Conservation (phyloP, 1,139 yeast genomes). For the Yamadazyma oceani region DNA sequence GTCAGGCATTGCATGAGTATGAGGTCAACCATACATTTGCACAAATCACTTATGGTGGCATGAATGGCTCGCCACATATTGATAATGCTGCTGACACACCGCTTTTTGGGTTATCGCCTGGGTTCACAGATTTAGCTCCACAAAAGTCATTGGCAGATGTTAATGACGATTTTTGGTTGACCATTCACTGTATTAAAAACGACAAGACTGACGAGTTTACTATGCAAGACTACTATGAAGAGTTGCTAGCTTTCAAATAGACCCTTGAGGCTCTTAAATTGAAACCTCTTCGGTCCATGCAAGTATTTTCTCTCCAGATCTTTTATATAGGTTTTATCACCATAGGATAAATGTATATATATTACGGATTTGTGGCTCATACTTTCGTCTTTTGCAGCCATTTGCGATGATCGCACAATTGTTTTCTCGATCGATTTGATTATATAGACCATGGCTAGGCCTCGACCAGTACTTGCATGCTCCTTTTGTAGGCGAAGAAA, state of each 20-base stretch:
- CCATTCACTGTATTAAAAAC: background rate
- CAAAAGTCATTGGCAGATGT: background rate
- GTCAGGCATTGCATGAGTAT: constrained; percentile 7
- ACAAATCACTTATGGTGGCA: background rate
- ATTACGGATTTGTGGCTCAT: too few relatives aligned
- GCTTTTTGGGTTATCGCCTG: too few relatives aligned
- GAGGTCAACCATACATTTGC: constrained; percentile 8
- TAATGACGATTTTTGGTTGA: constrained; percentile 5
- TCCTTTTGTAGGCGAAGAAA: background rate
- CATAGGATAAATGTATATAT: too few relatives aligned
- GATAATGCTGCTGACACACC: too few relatives aligned
- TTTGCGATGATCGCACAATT: too few relatives aligned
- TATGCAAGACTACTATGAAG: constrained; percentile 5
- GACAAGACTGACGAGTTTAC: constrained; percentile 2
- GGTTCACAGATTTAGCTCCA: too few relatives aligned
- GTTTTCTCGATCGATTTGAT: background rate
- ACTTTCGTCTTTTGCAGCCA: too few relatives aligned
- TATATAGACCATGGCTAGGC: background rate
- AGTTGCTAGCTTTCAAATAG: background rate
- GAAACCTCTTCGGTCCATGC: too few relatives aligned
- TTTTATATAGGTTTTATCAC: too few relatives aligned
- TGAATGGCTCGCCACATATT: too few relatives aligned
- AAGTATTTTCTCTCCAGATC: too few relatives aligned
- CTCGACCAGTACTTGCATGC: background rate
- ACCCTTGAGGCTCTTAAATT: background rate